Conservation (phyloP, 1,139 yeast species). For the Nakaseomyces glabratus region DNA sequence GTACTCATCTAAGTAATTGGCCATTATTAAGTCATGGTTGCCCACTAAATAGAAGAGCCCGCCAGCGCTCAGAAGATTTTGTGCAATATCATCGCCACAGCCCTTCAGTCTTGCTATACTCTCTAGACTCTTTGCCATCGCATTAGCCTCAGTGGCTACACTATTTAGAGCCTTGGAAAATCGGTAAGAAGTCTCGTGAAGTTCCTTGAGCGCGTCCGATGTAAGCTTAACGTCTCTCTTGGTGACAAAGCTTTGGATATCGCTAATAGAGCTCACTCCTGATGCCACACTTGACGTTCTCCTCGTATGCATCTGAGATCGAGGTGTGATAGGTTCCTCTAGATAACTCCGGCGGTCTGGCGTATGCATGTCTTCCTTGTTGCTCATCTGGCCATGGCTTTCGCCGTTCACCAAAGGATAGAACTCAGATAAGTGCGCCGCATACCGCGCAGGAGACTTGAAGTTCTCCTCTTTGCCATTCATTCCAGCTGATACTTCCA, state of each 20-base stretch:
- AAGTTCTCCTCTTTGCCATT: background rate
- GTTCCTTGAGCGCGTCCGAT: constrained; percentile 38
- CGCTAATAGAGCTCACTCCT: constrained; percentile 30
- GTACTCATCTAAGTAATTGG: constrained; percentile 43
- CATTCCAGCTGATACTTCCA: too few species aligned
- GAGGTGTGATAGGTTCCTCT: too few species aligned
- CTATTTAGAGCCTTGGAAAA: constrained; percentile 43
- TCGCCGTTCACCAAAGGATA: constrained; percentile 24
- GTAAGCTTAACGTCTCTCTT: constrained; percentile 48
- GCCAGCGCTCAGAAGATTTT: constrained; percentile 63
- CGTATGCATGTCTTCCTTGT: background rate
- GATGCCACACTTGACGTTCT: constrained; percentile 27
- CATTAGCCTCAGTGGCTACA: constrained; percentile 58
- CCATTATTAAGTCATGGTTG: constrained; percentile 66
- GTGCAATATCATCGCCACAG: constrained; percentile 46
- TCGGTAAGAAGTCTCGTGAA: constrained; percentile 43
- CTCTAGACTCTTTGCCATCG: constrained; percentile 66
- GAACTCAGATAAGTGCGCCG: constrained; percentile 30
- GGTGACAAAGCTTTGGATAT: constrained; percentile 52
- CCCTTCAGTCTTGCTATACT: constrained; percentile 63
- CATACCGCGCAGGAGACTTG: constrained; percentile 22
- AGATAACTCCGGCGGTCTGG: too few species aligned
- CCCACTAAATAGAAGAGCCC: constrained; percentile 72
- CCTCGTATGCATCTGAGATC: too few species aligned
- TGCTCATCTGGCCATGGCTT: too few species aligned